These are phyloP conservation scores for Claviceps paspali DNA, from an alignment of 2,329 filamentous ascomycete genomes.

Conservation along the genomic window DNA sequence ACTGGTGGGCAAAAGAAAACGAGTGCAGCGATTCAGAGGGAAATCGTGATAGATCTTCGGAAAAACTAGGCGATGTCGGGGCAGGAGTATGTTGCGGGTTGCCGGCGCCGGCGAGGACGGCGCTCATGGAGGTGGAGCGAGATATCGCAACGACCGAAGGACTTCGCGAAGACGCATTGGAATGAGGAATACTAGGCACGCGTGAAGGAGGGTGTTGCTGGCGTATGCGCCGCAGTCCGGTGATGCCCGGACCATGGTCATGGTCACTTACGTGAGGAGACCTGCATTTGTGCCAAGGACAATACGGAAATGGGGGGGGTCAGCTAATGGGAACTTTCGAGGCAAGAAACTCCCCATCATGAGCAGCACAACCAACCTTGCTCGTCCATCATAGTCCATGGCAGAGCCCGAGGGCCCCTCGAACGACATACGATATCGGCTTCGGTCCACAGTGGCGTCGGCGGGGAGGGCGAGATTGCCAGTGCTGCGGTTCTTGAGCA, in stretches of 20 bases:
- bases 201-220: slow-evolving; percentile 57
- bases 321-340: neutral
- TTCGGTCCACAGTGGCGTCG: slow-evolving; percentile 36
- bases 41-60: slow-evolving; percentile 83
- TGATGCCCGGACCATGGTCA: slow-evolving; percentile 72
- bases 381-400: slow-evolving; percentile 52
- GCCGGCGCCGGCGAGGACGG: slow-evolving; percentile 43
- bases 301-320: neutral
- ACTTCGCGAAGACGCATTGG: slow-evolving; percentile 47
- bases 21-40: slow-evolving; percentile 93
- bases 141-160: slow-evolving; percentile 41
- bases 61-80: slow-evolving; percentile 58
- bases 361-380: slow-evolving; percentile 41
- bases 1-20: slow-evolving; percentile 93
- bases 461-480: slow-evolving; percentile 38
- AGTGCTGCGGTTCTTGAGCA: slow-evolving; percentile 53
- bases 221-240: slow-evolving; percentile 83
- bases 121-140: slow-evolving; percentile 56
- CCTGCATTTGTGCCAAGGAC: slow-evolving; percentile 28
- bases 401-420: slow-evolving; percentile 47
- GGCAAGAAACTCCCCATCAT: slow-evolving; percentile 13
- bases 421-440: slow-evolving; percentile 58
- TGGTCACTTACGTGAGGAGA: slow-evolving; percentile 72
- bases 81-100: slow-evolving; percentile 42
- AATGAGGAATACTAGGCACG: slow-evolving; percentile 47